Conservation (phyloP, 1,284 basidiomycete species). For the Porogramme epimiltina region DNA sequence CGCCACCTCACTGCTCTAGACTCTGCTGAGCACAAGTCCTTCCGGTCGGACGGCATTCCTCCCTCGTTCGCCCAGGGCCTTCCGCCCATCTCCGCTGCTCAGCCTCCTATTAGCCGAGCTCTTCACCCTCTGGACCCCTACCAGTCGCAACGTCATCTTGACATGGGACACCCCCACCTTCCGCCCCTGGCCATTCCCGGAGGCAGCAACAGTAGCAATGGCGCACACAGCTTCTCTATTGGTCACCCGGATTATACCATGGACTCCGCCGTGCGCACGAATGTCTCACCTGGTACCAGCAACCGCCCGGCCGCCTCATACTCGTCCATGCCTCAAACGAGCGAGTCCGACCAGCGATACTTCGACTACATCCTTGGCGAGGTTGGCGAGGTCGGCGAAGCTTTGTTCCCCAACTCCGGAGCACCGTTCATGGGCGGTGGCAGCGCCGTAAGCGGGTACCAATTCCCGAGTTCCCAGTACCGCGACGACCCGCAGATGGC, state of each 20-base stretch:
- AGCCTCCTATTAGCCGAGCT: not conserved
- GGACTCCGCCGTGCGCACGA: constrained; percentile 4
- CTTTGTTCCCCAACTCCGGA: constrained; percentile 7
- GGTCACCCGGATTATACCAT: constrained; percentile 5
- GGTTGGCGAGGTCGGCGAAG: constrained; percentile 3
- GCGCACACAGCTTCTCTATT: constrained; percentile 1
- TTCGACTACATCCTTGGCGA: constrained; percentile 15
- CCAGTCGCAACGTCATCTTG: constrained; percentile 4
- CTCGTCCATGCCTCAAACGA: not conserved
- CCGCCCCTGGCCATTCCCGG: constrained; percentile 12
- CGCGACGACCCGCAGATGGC: constrained; percentile 7
- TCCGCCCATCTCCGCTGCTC: constrained; percentile 11
- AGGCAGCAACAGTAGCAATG: too few species aligned
- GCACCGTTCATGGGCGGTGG: constrained; percentile 2
- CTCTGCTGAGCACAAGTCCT: constrained; percentile 41
- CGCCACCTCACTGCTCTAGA: constrained; percentile 68
- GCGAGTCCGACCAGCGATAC: constrained; percentile 13
- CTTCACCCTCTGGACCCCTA: constrained; percentile 2
- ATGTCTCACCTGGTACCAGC: not conserved
- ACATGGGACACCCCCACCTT: constrained; percentile 4
- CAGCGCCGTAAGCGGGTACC: constrained; percentile 1
- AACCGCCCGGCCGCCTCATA: not conserved
- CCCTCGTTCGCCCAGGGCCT: constrained; percentile 16
- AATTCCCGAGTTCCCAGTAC: constrained; percentile 3
- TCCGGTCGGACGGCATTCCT: constrained; percentile 9